phyloP scores from a whole-genome alignment of 1,139 yeast genomes.

The Yamadazyma mexicana region DNA sequence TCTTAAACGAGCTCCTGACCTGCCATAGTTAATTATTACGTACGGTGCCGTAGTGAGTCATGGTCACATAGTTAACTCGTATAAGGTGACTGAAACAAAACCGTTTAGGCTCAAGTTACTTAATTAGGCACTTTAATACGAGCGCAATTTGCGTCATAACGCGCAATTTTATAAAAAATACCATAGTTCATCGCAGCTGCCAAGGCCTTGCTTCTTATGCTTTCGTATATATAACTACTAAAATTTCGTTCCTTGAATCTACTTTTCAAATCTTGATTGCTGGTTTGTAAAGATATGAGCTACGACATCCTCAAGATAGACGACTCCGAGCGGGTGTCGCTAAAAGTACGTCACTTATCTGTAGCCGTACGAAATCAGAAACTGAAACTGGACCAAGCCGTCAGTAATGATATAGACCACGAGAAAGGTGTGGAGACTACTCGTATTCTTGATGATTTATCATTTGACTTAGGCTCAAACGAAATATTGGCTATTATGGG shows the following conservation, averaged over 20 bases:
- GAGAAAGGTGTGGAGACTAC: constrained; percentile 4
- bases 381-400: not conserved
- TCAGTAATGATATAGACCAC: not conserved
- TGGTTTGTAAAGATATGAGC: constrained; percentile 11
- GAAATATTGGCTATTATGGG: constrained; percentile 73
- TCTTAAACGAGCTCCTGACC: too few species aligned
- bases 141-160: not conserved
- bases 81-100: too few species aligned
- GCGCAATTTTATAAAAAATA: too few species aligned
- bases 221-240: too few species aligned
- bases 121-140: not conserved
- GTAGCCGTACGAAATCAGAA: constrained; percentile 26
- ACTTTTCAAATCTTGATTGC: too few species aligned
- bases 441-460: constrained; percentile 42
- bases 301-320: constrained; percentile 22
- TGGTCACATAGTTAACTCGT: too few species aligned
- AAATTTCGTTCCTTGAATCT: too few species aligned
- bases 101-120: not conserved
- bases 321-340: constrained; percentile 26
- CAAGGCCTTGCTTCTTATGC: not conserved
- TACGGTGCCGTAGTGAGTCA: too few species aligned
- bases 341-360: constrained; percentile 30
- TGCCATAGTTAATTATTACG: too few species aligned
- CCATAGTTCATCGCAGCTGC: not conserved
- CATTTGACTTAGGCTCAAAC: constrained; percentile 55